phyloP scores from a whole-genome alignment of 371 early-diverging fungal species.

The Mucor racemosus region DNA sequence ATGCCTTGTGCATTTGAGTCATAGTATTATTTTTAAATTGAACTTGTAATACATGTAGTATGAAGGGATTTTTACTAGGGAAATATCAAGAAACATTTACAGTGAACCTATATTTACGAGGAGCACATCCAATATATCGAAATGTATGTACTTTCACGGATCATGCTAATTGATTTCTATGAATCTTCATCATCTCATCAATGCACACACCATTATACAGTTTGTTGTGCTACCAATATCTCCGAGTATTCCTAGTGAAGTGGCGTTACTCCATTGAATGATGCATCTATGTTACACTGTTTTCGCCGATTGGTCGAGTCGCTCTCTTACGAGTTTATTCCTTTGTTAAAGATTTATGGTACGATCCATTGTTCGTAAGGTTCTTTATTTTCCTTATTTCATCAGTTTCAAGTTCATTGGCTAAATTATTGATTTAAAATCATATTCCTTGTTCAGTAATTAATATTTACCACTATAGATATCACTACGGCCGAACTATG shows the following conservation, averaged over 20 bases:
- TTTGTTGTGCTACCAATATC: neutral
- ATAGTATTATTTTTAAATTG: neutral
- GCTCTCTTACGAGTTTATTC: neutral
- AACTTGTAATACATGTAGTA: too few species aligned
- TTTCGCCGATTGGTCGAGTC: constrained; percentile 1
- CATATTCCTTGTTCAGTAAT: too few species aligned
- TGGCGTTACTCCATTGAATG: neutral
- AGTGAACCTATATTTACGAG: neutral
- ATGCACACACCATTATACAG: neutral
- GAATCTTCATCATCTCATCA: neutral
- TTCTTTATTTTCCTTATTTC: too few species aligned
- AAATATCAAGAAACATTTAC: too few species aligned
- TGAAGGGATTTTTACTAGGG: too few species aligned
- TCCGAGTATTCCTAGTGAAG: neutral
- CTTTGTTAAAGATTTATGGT: neutral
- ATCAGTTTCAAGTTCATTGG: too few species aligned
- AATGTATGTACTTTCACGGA: too few species aligned
- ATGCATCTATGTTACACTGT: neutral
- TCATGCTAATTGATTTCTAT: too few species aligned
- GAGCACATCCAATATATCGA: neutral
- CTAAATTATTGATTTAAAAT: too few species aligned
- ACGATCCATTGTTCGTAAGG: neutral
- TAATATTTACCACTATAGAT: too few species aligned
- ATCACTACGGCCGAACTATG: too few species aligned
- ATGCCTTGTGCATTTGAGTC: constrained; percentile 1